Evolutionary conservation across 169 alveolate genomes (phyloP).

Genomic region (Plasmodium relictum): DNA sequence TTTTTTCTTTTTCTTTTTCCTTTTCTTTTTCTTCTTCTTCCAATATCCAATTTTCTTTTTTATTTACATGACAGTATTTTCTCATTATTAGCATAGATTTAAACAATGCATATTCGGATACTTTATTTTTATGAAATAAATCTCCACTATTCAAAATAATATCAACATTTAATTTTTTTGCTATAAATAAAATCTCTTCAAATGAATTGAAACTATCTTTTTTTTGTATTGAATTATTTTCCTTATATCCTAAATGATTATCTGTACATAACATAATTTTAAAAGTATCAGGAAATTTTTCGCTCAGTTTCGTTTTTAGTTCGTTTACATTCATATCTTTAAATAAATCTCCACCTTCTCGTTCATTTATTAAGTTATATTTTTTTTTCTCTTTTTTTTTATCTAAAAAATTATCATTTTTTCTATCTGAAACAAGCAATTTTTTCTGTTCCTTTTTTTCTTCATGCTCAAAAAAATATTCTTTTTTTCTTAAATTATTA

Average conservation of each 20-base stretch:
- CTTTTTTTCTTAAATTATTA: too few relatives aligned
- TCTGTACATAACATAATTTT: conserved; percentile 95
- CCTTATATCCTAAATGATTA: conserved; percentile 96
- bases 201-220: conserved; percentile 95
- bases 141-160: conserved; percentile 96
- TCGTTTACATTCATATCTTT: conserved; percentile 6
- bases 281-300: conserved; percentile 80
- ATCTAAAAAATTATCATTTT: too few relatives aligned
- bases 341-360: background rate
- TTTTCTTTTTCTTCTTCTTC: background rate
- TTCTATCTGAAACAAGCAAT: too few relatives aligned
- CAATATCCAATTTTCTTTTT: background rate
- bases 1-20: background rate
- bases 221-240: conserved; percentile 89
- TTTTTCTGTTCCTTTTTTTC: too few relatives aligned
- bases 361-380: conserved; percentile 14
- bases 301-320: background rate
- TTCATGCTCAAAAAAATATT: too few relatives aligned
- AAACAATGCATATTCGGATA: conserved; percentile 83
- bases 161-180: conserved; percentile 91
- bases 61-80: conserved; percentile 40
- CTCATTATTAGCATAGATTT: conserved; percentile 54
- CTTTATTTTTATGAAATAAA: conserved; percentile 95
- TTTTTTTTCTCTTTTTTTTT: conserved; percentile 1
- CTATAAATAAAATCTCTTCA: conserved; percentile 94